These are phyloP conservation scores for Thraustochytrium striatum DNA, from an alignment of 352 stramenopile species.

Conservation along the genomic window DNA sequence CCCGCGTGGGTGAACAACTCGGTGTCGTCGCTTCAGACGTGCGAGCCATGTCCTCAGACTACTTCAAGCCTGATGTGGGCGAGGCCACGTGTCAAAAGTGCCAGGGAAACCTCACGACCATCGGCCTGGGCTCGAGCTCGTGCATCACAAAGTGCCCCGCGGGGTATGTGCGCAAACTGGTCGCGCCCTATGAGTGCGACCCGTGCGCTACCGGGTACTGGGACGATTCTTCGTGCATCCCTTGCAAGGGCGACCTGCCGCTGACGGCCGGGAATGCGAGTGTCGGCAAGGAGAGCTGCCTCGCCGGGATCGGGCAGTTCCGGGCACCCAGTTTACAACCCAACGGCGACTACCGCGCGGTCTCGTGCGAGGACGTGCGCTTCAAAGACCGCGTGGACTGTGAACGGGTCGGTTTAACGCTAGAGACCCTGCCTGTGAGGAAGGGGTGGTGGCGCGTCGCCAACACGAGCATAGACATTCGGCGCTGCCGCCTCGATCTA, in stretches of 20 bases:
- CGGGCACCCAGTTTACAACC: no score
- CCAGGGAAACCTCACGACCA: background rate
- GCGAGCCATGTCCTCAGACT: no score
- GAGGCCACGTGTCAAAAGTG: background rate
- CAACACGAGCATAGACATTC: background rate
- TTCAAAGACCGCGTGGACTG: background rate
- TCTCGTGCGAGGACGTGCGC: background rate
- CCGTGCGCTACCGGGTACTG: background rate
- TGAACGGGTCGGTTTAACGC: background rate
- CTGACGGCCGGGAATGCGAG: background rate
- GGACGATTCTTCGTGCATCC: no score
- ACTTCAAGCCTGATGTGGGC: background rate
- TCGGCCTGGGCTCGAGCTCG: background rate
- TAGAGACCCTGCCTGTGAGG: background rate
- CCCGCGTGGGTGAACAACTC: no score
- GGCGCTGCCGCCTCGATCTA: background rate
- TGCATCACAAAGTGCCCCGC: background rate
- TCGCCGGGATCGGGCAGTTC: no score
- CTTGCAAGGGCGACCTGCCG: background rate
- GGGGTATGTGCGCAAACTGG: background rate
- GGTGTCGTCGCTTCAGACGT: no score
- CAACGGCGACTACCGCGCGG: background rate
- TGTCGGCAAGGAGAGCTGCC: background rate
- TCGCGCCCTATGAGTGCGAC: background rate
- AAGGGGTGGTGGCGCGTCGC: background rate